Conservation (phyloP, 2,329 filamentous ascomycete species). For the Piedraia hortae region DNA sequence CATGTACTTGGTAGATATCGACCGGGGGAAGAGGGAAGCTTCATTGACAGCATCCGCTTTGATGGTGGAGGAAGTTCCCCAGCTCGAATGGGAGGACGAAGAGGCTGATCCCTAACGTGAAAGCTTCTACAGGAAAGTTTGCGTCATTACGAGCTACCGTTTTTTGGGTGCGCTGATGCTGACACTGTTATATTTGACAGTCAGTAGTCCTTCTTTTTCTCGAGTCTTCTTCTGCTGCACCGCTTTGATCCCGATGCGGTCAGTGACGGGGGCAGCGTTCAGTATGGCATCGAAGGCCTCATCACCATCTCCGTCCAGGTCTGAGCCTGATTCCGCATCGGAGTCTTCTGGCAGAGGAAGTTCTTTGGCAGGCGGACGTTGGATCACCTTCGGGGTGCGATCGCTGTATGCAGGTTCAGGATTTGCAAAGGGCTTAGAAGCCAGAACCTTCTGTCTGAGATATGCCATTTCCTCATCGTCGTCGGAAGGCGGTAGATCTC, state of each 20-base stretch:
- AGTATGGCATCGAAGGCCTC: conserved; percentile 84
- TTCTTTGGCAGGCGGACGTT: conserved; percentile 15
- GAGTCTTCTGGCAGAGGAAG: conserved; percentile 29
- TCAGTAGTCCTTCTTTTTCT: conserved; percentile 17
- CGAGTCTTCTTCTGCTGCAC: conserved; percentile 28
- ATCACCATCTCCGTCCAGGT: conserved; percentile 33
- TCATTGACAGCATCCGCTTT: no score
- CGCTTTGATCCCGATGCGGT: conserved; percentile 45
- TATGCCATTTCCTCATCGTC: conserved; percentile 86
- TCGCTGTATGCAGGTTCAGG: conserved; percentile 11
- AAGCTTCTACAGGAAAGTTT: no score
- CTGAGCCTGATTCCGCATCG: conserved; percentile 43
- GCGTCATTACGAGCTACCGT: no score
- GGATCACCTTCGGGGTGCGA: conserved; percentile 30
- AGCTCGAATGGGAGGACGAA: no score
- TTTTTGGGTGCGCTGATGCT: conserved; percentile 22
- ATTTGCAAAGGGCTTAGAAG: conserved; percentile 66
- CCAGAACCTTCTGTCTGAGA: conserved; percentile 65
- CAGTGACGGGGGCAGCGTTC: conserved; percentile 67
- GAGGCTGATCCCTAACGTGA: no score
- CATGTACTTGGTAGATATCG: conserved; percentile 63
- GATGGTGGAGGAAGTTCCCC: no score
- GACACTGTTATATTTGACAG: conserved; percentile 22
- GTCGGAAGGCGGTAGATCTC: conserved; percentile 45
- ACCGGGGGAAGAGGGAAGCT: conserved; percentile 23